Base-by-base conservation (phyloP, 768 basidiomycete genomes). In the Mycena haematopus region DNA sequence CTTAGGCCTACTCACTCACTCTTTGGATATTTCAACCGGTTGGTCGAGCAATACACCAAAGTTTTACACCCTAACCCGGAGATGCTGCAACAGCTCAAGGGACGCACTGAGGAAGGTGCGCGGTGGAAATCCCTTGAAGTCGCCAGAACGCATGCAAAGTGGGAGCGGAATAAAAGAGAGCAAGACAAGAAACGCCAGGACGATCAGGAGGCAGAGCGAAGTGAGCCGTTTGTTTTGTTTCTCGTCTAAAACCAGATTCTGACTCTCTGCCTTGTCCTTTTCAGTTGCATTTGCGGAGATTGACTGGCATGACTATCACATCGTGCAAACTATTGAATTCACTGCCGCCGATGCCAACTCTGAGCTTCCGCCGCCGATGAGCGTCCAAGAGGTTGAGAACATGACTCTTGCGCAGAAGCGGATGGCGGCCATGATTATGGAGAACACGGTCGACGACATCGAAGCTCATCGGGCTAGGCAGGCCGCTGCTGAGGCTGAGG, bases 221-320 rank as follows among this genome's bases (percentile, higher is more conserved):
- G 93, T 87, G 72, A 70, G 92, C 84, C 35, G 56, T 68, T 66
- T 31, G 38, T 52, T 22, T 44, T 15, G 8, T 45, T 22, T 21
- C 9, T 35, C 50, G 19, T n/a, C 36, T 53, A 36, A 36, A 17
- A 11, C 44, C 65, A 22, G 17, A 27, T 5, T 56, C 55, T 49
- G 24, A 50, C 68, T 44, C 29, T 58, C 10, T 19, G n/a, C 40
- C 19, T 21, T 15, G 35, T 62, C 25, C 40, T 61, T 53, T 42
- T 60, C 55, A 91, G 92, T 88, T 76, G 96, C 96, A 6, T 96
- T 97, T 71, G 93, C 95, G 46, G 93, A 96, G 73, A 98, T 99
- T 69, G 97, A 99, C 73, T 99, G 97, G 97, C 95, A 99, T 71
- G 97, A 99, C 73, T 99, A 97, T 77, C 94, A 95, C 42, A 93